Base-by-base conservation (phyloP, 2,329 filamentous ascomycete genomes). In the Talaromyces sp. region DNA sequence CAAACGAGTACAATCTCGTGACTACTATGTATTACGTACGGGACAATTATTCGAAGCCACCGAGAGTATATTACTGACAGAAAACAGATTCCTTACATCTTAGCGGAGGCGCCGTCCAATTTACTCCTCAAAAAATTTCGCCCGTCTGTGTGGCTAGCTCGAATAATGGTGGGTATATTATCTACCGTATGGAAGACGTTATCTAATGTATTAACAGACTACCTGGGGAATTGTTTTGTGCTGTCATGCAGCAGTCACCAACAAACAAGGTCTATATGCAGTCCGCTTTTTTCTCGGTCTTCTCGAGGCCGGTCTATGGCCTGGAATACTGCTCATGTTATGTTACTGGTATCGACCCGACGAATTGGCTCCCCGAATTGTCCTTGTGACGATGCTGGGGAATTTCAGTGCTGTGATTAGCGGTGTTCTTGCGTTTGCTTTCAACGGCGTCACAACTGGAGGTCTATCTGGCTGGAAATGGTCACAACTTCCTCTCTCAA, bases 211-310 rank as follows among this genome's bases (percentile, higher is more conserved):
- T 19, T 19, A 43, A 4, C 41, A 43, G 41, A 19, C 41, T 43
- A 43, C 41, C 41, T 43, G 41, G 41, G 70, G 70, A 1, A 63
- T 69, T 1, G 59, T 67, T 43, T 73, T 79, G 0, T 73, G 75
- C 35, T 78, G 78, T 58, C 74, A 78, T 41, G 78, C 77, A 4
- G 75, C 77, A 0, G 77, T 80, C 2, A 74, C 74, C 37, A 79
- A 77, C 61, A 76, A 74, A 39, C 68, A 75, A 10, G 75, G 77
- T 11, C 66, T 81, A 1, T 80, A 76, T 62, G 72, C 76, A 0
- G 72, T 73, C 27, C 74, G 80, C 1, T 80, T 81, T 68, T 73
- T 81, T 49, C 73, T 81, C 2, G 80, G 79, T 0, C 69, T 73
- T 65, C 75, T 52, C 22, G 49, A 52, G 31, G 49, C 49, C 9